Evolutionary conservation across 2,329 filamentous ascomycete genomes (phyloP), one percentile per base, ranked within the genome.

Genomic region (Monilinia fructicola): DNA sequence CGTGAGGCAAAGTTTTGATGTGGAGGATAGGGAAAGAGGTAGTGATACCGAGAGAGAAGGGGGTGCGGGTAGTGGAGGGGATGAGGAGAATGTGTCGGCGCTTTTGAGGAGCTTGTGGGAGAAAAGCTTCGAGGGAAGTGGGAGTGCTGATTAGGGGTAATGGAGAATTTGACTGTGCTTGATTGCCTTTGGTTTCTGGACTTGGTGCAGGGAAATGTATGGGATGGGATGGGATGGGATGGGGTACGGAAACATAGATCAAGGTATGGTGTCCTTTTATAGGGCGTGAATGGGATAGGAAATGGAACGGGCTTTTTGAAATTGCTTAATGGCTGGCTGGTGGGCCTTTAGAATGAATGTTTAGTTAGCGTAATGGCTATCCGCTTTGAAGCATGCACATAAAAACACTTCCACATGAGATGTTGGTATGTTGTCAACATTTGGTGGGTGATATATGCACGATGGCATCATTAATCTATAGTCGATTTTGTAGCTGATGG

Each of bases 31-130:
- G 28, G 55, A 38, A 21, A 61, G 54, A 83, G 61, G 73, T 42
- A 52, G 71, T 50, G 54, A 62, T 31, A 48, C 48, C 14, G 64
- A 66, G 26, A 56, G 35, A 26, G 64, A 50, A 54, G 28, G 42
- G 68, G 59, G 31, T 63, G 40, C 14, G 40, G 66, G 52, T 68
- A 66, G n/a, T 71, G 73, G 69, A 65, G 69, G 71, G 14, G 67
- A 65, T 11, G 53, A 84, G 59, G 73, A 72, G 59, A 81, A 80
- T 12, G 82, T 84, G 0, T 77, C 81, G 1, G 78, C 82, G 5
- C 72, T 87, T 54, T 76, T 89, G 64, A 79, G 85, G 65, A 84
- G 83, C 69, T 75, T 89, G 59, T 89, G 86, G 86, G 85, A 88
- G 55, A 87, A 85, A 79, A 84, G 80, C 59, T 78, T 81, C 75